These are phyloP conservation scores for Abortiporus biennis DNA, from an alignment of 1,284 basidiomycete genomes.

Conservation along the genomic window DNA sequence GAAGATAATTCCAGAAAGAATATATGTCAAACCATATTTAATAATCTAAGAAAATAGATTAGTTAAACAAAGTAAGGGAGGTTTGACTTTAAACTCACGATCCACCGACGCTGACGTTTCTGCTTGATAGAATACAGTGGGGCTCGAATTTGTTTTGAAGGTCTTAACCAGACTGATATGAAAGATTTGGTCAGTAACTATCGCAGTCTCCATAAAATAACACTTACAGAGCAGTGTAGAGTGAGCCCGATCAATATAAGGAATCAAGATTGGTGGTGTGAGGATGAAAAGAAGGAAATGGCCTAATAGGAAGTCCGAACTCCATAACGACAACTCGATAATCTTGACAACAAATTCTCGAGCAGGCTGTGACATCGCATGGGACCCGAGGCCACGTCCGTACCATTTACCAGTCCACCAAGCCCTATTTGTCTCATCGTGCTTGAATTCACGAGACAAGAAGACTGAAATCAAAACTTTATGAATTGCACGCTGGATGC, in stretches of 20 bases:
- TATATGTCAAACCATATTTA: slow-evolving; percentile 76
- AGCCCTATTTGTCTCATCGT: slow-evolving; percentile 93
- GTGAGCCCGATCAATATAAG: slow-evolving; percentile 72
- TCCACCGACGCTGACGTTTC: slow-evolving; percentile 81
- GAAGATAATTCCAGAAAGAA: slow-evolving; percentile 70
- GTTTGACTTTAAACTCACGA: slow-evolving; percentile 44
- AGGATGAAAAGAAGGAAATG: slow-evolving; percentile 73
- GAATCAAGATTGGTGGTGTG: slow-evolving; percentile 65
- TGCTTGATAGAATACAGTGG: slow-evolving; percentile 91
- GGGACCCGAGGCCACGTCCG: slow-evolving; percentile 81
- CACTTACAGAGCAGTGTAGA: slow-evolving; percentile 69
- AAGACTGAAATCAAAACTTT: slow-evolving; percentile 90
- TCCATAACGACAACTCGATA: slow-evolving; percentile 77
- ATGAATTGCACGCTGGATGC: slow-evolving; percentile 86
- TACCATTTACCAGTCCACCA: slow-evolving; percentile 99
- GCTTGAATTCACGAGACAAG: slow-evolving; percentile 94
- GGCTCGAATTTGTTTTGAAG: slow-evolving; percentile 88
- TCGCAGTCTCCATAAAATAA: slow-evolving; percentile 12
- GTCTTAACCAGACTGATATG: slow-evolving; percentile 72
- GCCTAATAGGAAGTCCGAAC: slow-evolving; percentile 66
- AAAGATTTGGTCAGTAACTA: slow-evolving; percentile 12
- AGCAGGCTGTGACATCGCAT: slow-evolving; percentile 84
- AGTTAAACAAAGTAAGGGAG: not conserved
- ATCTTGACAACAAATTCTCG: slow-evolving; percentile 89
- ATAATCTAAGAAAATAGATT: slow-evolving; percentile 40